Percentiles rank a stretch among this genome's conserved stretches.
These are phyloP conservation scores for Verticillium zaregamsianum DNA, from an alignment of 2,329 filamentous ascomycete genomes.

Conservation along the genomic window DNA sequence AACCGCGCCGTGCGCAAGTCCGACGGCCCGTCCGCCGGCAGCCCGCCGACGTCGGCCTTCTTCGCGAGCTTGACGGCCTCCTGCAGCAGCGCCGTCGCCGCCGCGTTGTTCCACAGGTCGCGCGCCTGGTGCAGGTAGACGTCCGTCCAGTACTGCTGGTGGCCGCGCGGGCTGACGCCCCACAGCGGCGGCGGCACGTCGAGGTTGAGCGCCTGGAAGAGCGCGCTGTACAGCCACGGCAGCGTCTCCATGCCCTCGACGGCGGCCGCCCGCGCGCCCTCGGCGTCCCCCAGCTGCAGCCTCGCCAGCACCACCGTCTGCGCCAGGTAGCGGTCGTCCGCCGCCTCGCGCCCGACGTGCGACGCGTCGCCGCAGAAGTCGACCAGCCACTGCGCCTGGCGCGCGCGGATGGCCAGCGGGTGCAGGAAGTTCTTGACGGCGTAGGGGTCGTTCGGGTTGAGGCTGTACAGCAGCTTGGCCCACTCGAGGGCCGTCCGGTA, in stretches of 20 bases:
- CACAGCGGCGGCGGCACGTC: slow-evolving; percentile 77
- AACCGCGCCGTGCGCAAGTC: slow-evolving; percentile 63
- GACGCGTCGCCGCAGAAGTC: slow-evolving; percentile 54
- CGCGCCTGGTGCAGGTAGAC: slow-evolving; percentile 74
- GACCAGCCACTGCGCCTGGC: slow-evolving; percentile 72
- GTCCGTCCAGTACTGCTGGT: slow-evolving; percentile 63
- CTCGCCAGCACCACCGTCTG: slow-evolving; percentile 76
- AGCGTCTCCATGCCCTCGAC: slow-evolving; percentile 64
- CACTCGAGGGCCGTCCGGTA: slow-evolving; percentile 92
- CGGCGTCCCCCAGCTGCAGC: slow-evolving; percentile 62
- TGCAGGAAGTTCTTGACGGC: slow-evolving; percentile 78
- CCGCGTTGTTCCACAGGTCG: slow-evolving; percentile 80
- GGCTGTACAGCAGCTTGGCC: slow-evolving; percentile 75
- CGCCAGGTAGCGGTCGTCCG: slow-evolving; percentile 61
- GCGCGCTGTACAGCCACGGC: slow-evolving; percentile 78
- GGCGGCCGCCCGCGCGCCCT: slow-evolving; percentile 62
- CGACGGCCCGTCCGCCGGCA: slow-evolving; percentile 31
- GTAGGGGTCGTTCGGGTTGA: slow-evolving; percentile 79
- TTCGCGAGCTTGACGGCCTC: slow-evolving; percentile 59
- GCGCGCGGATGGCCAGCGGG: slow-evolving; percentile 75
- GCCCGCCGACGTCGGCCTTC: slow-evolving; percentile 31
- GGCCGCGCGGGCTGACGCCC: slow-evolving; percentile 66
- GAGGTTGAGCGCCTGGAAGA: slow-evolving; percentile 78
- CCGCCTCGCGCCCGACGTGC: slow-evolving; percentile 29
- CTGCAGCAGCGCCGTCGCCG: slow-evolving; percentile 63